Evolutionary conservation across 2,329 filamentous ascomycete species (phyloP).

Genomic region (Aspergillus spinulosporus): DNA sequence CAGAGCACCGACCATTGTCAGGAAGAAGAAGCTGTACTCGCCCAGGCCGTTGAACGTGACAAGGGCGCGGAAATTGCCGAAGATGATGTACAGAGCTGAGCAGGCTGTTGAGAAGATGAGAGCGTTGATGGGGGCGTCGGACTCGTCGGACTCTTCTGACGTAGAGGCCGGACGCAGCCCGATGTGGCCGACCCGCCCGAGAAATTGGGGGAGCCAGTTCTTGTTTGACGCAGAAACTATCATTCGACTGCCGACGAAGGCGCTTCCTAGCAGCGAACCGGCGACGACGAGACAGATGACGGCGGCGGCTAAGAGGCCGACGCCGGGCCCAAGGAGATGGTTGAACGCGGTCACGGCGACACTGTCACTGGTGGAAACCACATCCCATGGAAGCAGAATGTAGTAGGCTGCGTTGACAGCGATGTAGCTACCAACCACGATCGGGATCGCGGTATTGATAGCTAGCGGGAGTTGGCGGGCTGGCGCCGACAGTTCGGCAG

Average conservation of each 20-base stretch:
- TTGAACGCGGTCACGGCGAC: slow-evolving; percentile 22
- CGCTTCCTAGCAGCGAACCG: slow-evolving; percentile 20
- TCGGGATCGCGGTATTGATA: slow-evolving; percentile 20
- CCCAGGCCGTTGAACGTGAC: slow-evolving; percentile 22
- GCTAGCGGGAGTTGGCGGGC: slow-evolving; percentile 22
- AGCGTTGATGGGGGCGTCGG: slow-evolving; percentile 21
- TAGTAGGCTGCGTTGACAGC: slow-evolving; percentile 22
- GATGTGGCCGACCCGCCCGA: slow-evolving; percentile 14
- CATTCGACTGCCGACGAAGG: slow-evolving; percentile 22
- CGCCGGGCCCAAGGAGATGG: slow-evolving; percentile 16
- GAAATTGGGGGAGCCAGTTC: slow-evolving; percentile 20
- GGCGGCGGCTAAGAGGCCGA: slow-evolving; percentile 14
- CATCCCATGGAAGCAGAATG: slow-evolving; percentile 21
- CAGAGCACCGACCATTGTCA: slow-evolving; percentile 20
- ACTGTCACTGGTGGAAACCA: slow-evolving; percentile 20
- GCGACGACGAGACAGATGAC: slow-evolving; percentile 21
- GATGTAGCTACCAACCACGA: slow-evolving; percentile 20
- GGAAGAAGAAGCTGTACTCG: slow-evolving; percentile 22
- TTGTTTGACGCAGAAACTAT: slow-evolving; percentile 18
- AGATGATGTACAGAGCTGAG: slow-evolving; percentile 17
- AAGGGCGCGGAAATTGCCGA: slow-evolving; percentile 22
- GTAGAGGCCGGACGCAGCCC: not conserved
- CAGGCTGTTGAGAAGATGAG: slow-evolving; percentile 17
- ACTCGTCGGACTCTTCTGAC: not conserved
- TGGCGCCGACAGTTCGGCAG: slow-evolving; percentile 20